These are phyloP conservation scores for Ogataea pilisensis DNA, from an alignment of 805 yeast species.

Conservation along the genomic window DNA sequence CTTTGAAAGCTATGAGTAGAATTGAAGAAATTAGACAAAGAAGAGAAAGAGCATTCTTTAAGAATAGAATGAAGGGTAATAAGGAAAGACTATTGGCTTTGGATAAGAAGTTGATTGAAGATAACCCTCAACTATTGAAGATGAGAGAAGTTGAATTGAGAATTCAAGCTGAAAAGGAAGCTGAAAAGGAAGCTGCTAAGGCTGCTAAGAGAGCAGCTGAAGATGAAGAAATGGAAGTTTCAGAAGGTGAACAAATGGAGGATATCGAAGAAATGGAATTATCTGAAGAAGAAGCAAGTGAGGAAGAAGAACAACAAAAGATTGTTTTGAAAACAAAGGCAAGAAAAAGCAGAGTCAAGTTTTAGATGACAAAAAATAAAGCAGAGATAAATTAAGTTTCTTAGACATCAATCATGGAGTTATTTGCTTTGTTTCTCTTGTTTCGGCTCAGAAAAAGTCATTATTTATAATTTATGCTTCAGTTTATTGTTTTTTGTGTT, in stretches of 20 bases:
- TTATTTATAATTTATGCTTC: background rate
- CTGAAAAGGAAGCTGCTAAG: constrained; percentile 46
- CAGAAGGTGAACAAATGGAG: constrained; percentile 40
- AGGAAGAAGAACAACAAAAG: constrained; percentile 47
- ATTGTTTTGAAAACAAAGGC: constrained; percentile 64
- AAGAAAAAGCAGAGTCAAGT: constrained; percentile 39
- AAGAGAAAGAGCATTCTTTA: constrained; percentile 98
- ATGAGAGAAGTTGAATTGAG: constrained; percentile 92
- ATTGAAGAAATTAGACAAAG: constrained; percentile 93
- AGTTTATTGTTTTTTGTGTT: background rate
- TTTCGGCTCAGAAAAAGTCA: background rate
- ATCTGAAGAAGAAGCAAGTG: constrained; percentile 32
- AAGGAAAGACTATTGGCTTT: constrained; percentile 78
- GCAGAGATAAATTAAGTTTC: no score
- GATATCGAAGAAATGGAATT: constrained; percentile 43
- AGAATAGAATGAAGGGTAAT: constrained; percentile 98
- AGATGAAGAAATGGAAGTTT: constrained; percentile 40
- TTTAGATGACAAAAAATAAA: constrained; percentile 27
- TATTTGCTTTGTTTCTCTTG: background rate
- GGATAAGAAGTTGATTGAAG: constrained; percentile 85
- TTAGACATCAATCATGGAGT: no score
- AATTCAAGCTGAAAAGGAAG: constrained; percentile 66
- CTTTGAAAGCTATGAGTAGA: constrained; percentile 92
- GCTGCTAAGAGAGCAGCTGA: constrained; percentile 44
- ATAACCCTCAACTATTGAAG: constrained; percentile 82